These are phyloP conservation scores for Cenchrus fungigraminus DNA, from an alignment of 176 grass and related monocot species.

Conservation along the genomic window DNA sequence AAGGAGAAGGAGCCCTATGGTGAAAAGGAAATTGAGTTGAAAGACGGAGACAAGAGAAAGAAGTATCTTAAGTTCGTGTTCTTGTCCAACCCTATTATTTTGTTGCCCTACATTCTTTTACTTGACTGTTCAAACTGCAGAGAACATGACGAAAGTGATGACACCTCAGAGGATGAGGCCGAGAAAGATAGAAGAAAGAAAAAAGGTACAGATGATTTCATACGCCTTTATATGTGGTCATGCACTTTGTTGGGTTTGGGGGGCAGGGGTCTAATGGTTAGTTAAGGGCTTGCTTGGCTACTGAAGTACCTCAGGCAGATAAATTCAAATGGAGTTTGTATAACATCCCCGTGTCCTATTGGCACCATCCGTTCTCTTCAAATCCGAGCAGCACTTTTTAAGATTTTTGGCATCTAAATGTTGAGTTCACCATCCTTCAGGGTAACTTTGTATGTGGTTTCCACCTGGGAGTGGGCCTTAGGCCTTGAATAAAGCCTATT, in stretches of 20 bases:
- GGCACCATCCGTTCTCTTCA: no score
- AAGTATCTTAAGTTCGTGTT: slow-evolving; percentile 47
- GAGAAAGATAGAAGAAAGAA: slow-evolving; percentile 53
- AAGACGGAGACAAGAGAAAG: slow-evolving; percentile 66
- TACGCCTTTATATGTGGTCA: not conserved
- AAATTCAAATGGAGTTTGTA: not conserved
- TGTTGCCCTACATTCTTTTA: slow-evolving; percentile 15
- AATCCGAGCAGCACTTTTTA: no score
- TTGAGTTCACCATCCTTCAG: no score
- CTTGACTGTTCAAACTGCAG: slow-evolving; percentile 49
- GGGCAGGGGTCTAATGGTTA: not conserved
- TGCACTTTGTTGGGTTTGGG: not conserved
- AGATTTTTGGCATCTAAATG: no score
- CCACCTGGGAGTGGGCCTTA: not conserved
- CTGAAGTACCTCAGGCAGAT: not conserved
- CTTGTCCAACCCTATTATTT: not conserved
- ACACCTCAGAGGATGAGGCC: slow-evolving; percentile 45
- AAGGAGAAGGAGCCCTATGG: slow-evolving; percentile 41
- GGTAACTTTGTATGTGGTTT: no score
- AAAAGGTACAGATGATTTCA: slow-evolving; percentile 57
- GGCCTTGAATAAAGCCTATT: not conserved
- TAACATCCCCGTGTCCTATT: not conserved
- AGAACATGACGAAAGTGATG: slow-evolving; percentile 41
- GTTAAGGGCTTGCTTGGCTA: not conserved
- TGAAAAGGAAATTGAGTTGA: slow-evolving; percentile 49